Evolutionary conservation across 257 asterid species (phyloP), one percentile per base, ranked within the genome.

Genomic region (Solanum infundibuliforme): DNA sequence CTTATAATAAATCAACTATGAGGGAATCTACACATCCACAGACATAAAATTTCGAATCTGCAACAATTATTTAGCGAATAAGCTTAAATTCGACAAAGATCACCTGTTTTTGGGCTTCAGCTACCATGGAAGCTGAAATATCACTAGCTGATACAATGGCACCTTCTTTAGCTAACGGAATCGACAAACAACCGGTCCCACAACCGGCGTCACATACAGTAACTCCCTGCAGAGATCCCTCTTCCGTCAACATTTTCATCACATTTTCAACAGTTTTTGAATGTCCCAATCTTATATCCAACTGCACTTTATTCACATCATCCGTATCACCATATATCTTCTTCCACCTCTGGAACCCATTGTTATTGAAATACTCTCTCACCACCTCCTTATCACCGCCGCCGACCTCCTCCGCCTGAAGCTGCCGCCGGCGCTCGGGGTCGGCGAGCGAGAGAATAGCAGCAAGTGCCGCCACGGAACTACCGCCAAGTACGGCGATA

Each of bases 351-450:
- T 95, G 98, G 86, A 97, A 95, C 85, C 99, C 99, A 75, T 96
- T 95, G 52, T 94, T 95, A 87, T 97, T 97, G 89, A 97, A 97
- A 86, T 97, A 97, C 94, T 97, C 98, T 77, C 89, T 93, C 41
- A 97, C 99, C 27, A 97, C 99, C 88, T 96, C 98, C 95, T 95
- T 95, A 87, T 97, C 99, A 71, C 93, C 99, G 18, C 98, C 99
- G 62, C 98, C 98, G 5, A 97, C 97, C 92, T 95, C 96, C 93
- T 93, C 96, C 88, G 98, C 98, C 89, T 97, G 99, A 90, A 94
- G 86, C 43, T 94, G 93, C 88, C 99, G 89, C 83, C 99, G 91
- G 90, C 91, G 89, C 88, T 95, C 98, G 18, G 98, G 98, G 90
- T 97, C 98, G 55, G 98, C 38, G 52, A 95, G 87, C 52, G 98